A percentile compares a stretch with the other conserved stretches of the same genome.
Evolutionary conservation across 1,284 basidiomycete genomes (phyloP).

Genomic region (Rhodotorula sp.): DNA sequence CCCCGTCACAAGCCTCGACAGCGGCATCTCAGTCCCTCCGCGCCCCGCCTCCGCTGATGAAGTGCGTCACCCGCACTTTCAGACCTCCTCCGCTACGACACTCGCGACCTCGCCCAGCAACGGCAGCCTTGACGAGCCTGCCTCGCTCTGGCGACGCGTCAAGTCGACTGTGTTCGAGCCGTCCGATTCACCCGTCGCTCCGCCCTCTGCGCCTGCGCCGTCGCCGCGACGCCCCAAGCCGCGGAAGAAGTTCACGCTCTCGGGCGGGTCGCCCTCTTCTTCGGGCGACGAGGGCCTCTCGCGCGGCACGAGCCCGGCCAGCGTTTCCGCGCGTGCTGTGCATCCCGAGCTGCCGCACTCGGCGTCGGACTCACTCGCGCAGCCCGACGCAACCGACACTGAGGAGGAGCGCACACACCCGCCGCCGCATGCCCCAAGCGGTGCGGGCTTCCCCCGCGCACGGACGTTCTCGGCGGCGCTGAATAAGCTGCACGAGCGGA

Average conservation of each 20-base stretch:
- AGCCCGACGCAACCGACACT: neutral
- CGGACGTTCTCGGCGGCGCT: neutral
- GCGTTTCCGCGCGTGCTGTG: neutral
- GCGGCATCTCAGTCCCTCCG: neutral
- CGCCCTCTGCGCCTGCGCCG: neutral
- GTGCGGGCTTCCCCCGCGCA: neutral
- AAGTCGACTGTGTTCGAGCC: neutral
- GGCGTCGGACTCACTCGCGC: neutral
- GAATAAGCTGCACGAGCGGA: neutral
- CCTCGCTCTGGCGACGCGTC: neutral
- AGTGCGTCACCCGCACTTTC: constrained; percentile 17
- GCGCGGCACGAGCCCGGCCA: neutral
- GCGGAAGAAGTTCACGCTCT: constrained; percentile 29
- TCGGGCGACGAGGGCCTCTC: constrained; percentile 14
- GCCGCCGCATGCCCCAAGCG: neutral
- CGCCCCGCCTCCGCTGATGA: constrained; percentile 19
- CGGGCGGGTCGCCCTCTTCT: constrained; percentile 7
- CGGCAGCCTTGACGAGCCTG: neutral
- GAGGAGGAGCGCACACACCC: neutral
- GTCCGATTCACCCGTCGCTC: neutral
- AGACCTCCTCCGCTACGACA: neutral
- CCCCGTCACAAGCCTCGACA: neutral
- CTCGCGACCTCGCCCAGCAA: neutral
- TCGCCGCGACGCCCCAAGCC: constrained; percentile 14
- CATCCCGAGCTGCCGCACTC: constrained; percentile 1